phyloP scores from a whole-genome alignment of 202 grass and related monocot genomes.

The Panicum hallii region DNA sequence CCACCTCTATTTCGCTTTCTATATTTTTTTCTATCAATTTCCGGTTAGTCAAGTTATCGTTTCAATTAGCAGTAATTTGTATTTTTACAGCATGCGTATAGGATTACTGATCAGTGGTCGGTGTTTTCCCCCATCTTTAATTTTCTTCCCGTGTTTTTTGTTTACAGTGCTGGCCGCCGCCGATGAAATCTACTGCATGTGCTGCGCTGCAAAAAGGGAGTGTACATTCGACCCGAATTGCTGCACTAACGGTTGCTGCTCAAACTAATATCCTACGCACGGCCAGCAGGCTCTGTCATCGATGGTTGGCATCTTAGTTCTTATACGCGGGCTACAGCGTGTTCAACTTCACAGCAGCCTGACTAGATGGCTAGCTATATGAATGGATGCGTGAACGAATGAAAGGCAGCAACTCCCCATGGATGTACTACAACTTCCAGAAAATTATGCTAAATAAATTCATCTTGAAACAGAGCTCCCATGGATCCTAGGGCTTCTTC shows the following conservation, averaged over 20 bases:
- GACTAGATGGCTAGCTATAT: not conserved
- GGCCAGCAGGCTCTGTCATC: not conserved
- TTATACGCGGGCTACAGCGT: not conserved
- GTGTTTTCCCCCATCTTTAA: not conserved
- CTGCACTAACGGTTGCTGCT: conserved; percentile 18
- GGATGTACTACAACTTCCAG: not conserved
- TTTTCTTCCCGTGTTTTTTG: not conserved
- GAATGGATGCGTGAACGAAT: not conserved
- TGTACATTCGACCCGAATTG: not conserved
- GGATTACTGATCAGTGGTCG: not conserved
- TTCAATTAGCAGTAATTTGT: not conserved
- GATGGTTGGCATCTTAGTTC: not conserved
- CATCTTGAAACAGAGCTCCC: not conserved
- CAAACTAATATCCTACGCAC: not conserved
- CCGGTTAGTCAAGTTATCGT: not conserved
- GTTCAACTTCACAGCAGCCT: not conserved
- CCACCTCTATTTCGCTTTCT: too few species aligned
- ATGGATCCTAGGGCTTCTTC: not conserved
- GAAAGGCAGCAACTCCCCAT: not conserved
- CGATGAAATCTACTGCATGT: not conserved
- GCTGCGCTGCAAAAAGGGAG: conserved; percentile 4
- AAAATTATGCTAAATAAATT: not conserved
- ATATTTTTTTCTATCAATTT: not conserved
- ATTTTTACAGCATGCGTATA: not conserved
- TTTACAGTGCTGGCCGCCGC: not conserved